Evolutionary conservation across 108 stramenopile species (phyloP), one percentile per base, ranked within the genome.

Genomic region (Cyclotella cryptica): DNA sequence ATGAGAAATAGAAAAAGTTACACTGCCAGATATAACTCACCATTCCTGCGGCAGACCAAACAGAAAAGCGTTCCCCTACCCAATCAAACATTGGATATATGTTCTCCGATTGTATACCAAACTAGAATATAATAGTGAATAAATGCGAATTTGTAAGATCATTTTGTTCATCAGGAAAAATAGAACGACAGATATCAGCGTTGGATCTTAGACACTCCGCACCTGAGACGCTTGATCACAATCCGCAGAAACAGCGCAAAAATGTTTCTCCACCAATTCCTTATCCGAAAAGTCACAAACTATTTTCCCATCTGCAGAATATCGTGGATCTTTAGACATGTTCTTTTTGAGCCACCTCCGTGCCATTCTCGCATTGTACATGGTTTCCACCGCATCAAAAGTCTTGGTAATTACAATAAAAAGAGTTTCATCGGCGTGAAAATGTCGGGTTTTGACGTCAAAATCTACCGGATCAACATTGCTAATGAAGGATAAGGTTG

Each of bases 401-500:
- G 88, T 88, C 87, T 93, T 96, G 84, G 89, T 89, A 44, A 93
- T 88, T 10, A 96, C 79, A 22, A 96, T 73, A 40, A 95, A 70
- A 28, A 93, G 35, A 12, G 92, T 91, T 40, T 75, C 66, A 63
- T 81, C 88, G 6, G 92, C 86, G 75, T 96, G 88, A 58, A 97
- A 74, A 66, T 92, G 92, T 27, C 75, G 55, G 3, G 90, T 86
- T 11, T 65, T 68, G 13, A 96, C 78, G 57, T 92, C 88, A 44
- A 97, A 95, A 69, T 99, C 98, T 0, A 98, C 97, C 9, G 99
- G 99, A 88, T 99, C 99, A 9, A 98, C 92, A 86, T 98, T 98
- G 24, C 96, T 93, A 24, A 99, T 71, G 83, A 99, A 99, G 19
- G 92, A 84, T 12, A 99, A 74, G 22, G 59, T 84, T 15, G 88